Percentiles rank a stretch among this genome's conserved stretches.
phyloP scores from a whole-genome alignment of 23 red algal genomes.

The Gracilaria domingensis region DNA sequence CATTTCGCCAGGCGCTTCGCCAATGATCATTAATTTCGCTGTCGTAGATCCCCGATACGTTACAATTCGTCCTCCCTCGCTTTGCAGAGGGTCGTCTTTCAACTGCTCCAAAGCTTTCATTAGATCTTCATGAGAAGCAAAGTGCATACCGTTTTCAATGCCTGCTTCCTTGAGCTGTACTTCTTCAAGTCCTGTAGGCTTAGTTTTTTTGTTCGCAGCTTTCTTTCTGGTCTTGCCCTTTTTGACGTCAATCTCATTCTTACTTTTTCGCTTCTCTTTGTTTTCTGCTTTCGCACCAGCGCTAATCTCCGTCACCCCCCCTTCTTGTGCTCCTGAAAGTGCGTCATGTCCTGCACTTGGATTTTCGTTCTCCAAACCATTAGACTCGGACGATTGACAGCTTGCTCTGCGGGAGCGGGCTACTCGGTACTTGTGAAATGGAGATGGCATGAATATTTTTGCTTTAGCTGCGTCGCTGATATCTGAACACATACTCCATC shows the following conservation, averaged over 20 bases:
- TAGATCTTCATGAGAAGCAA: constrained; percentile 45
- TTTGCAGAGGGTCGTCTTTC: constrained; percentile 56
- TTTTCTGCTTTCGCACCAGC: not conserved
- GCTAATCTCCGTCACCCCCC: not conserved
- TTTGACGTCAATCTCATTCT: not conserved
- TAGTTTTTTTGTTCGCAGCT: not conserved
- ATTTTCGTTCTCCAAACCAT: not conserved
- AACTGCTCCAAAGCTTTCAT: constrained; percentile 14
- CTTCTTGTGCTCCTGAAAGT: not conserved
- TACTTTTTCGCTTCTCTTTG: not conserved
- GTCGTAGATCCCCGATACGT: constrained; percentile 45
- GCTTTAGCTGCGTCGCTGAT: not conserved
- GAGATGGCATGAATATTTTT: constrained; percentile 2
- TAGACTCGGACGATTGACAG: not conserved
- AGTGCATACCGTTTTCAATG: not conserved
- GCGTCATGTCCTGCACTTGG: not conserved
- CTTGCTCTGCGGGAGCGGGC: not conserved
- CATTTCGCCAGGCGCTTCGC: constrained; percentile 77
- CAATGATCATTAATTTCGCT: constrained; percentile 78
- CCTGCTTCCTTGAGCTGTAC: not conserved
- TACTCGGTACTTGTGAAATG: constrained; percentile 16
- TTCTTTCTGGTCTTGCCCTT: not conserved
- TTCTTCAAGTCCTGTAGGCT: not conserved
- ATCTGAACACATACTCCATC: constrained; percentile 2
- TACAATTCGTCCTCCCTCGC: constrained; percentile 69